A percentile compares a stretch with the other conserved stretches of the same genome.
These are phyloP conservation scores for Lasiodiplodia sp. DNA, from an alignment of 2,329 filamentous ascomycete genomes.

Conservation along the genomic window DNA sequence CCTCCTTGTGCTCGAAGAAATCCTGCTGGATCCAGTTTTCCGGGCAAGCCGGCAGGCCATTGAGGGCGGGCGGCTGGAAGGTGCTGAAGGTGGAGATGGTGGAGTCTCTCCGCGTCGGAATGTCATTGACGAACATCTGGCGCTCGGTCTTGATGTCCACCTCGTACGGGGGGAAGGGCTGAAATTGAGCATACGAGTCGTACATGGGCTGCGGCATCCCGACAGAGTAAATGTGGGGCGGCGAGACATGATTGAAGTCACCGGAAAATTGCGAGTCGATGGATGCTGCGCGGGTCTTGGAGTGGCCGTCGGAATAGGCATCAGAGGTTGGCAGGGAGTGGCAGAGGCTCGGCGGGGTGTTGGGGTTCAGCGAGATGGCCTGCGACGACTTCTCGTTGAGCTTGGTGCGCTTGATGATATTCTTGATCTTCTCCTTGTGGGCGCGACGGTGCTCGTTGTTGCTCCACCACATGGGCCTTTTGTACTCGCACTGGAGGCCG, in stretches of 20 bases:
- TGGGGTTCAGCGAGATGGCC: constrained; percentile 54
- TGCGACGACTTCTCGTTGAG: constrained; percentile 81
- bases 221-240: constrained; percentile 64
- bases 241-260: constrained; percentile 70
- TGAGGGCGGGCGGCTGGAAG: constrained; percentile 79
- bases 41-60: constrained; percentile 68
- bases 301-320: constrained; percentile 76
- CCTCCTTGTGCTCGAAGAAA: constrained; percentile 72
- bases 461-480: constrained; percentile 96
- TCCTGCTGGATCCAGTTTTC: constrained; percentile 77
- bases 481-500: constrained; percentile 91
- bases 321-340: constrained; percentile 84
- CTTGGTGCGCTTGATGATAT: constrained; percentile 97
- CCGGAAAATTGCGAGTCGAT: constrained; percentile 79
- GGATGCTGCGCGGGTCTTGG: constrained; percentile 76
- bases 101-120: constrained; percentile 84
- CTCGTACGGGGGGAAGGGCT: constrained; percentile 79
- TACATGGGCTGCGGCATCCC: constrained; percentile 63
- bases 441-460: constrained; percentile 84
- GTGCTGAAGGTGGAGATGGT: constrained; percentile 92
- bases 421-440: constrained; percentile 96
- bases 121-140: constrained; percentile 91
- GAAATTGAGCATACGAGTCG: constrained; percentile 44
- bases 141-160: constrained; percentile 95
- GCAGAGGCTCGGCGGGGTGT: constrained; percentile 78